Evolutionary conservation across 2,329 filamentous ascomycete genomes (phyloP).

Genomic region (Aspergillus persii): DNA sequence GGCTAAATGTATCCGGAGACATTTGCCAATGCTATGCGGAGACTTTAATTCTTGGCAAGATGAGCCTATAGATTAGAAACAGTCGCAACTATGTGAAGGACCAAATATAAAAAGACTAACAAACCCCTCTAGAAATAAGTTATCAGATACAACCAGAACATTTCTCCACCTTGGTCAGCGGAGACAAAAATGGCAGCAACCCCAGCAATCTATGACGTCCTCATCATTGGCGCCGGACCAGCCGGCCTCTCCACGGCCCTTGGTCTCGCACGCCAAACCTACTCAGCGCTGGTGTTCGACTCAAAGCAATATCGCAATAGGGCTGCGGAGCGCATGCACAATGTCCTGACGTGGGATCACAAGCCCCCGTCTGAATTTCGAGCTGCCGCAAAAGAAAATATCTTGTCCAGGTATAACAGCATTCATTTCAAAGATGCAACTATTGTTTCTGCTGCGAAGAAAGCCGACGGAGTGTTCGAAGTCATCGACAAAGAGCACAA

Average conservation of each 20-base stretch:
- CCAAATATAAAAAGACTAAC: too few relatives aligned
- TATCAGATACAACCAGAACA: neutral
- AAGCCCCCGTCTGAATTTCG: slow-evolving; percentile 32
- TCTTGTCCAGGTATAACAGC: slow-evolving; percentile 37
- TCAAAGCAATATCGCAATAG: slow-evolving; percentile 45
- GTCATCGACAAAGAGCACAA: slow-evolving; percentile 43
- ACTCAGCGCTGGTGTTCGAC: slow-evolving; percentile 47
- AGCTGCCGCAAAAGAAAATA: slow-evolving; percentile 31
- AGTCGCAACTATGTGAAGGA: too few relatives aligned
- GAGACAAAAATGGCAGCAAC: neutral
- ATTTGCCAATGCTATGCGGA: too few relatives aligned
- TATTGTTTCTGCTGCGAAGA: slow-evolving; percentile 1
- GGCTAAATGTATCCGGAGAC: too few relatives aligned
- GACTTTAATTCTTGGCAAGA: too few relatives aligned
- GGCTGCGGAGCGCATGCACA: slow-evolving; percentile 47
- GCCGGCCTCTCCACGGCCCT: slow-evolving; percentile 41
- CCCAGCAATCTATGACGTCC: slow-evolving; percentile 1
- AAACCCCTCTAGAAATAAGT: too few relatives aligned
- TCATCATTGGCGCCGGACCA: slow-evolving; percentile 44
- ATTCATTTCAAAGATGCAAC: slow-evolving; percentile 24
- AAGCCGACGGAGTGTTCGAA: slow-evolving; percentile 30
- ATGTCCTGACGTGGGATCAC: slow-evolving; percentile 40
- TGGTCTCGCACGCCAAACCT: slow-evolving; percentile 39
- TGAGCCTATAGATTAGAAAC: too few relatives aligned
- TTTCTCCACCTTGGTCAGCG: neutral